Evolutionary conservation across 2,329 filamentous ascomycete species (phyloP).

Genomic region (Zymoseptoria passerinii): DNA sequence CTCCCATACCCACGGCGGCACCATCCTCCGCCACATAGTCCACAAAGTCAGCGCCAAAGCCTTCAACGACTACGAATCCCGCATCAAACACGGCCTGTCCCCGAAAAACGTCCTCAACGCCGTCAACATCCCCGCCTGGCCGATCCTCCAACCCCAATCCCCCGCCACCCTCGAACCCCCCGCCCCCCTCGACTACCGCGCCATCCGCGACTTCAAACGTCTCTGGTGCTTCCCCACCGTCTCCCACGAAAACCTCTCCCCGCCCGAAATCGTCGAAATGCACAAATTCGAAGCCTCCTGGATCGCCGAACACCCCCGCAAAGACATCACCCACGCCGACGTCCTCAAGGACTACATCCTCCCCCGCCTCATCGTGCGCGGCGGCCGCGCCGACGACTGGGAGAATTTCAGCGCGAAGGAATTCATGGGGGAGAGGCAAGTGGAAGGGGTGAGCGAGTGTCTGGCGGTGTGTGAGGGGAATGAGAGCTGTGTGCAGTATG

Average conservation of each 20-base stretch:
- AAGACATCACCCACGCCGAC: conserved; percentile 17
- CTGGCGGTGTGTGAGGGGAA: conserved; percentile 8
- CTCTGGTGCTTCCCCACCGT: conserved; percentile 25
- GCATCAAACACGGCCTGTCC: not conserved
- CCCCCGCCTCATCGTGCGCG: conserved; percentile 16
- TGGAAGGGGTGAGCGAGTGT: conserved; percentile 7
- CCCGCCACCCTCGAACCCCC: conserved; percentile 34
- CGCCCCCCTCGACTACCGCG: conserved; percentile 32
- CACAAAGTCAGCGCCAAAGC: not conserved
- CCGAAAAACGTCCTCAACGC: not conserved
- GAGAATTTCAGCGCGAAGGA: conserved; percentile 19
- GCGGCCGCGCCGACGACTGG: conserved; percentile 19
- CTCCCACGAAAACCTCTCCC: conserved; percentile 21
- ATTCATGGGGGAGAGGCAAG: not conserved
- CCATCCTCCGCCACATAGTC: not conserved
- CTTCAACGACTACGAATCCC: not conserved
- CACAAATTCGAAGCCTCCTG: conserved; percentile 25
- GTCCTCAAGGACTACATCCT: conserved; percentile 20
- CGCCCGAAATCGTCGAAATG: conserved; percentile 15
- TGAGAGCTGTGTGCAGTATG: conserved; percentile 11
- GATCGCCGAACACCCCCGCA: conserved; percentile 7
- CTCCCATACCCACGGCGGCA: not conserved
- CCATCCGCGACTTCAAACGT: conserved; percentile 16
- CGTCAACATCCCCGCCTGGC: not conserved
- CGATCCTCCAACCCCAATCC: conserved; percentile 32